Evolutionary conservation across 805 yeast species (phyloP), one percentile per base, ranked within the genome.

Genomic region (Monosporozyma servazzii): DNA sequence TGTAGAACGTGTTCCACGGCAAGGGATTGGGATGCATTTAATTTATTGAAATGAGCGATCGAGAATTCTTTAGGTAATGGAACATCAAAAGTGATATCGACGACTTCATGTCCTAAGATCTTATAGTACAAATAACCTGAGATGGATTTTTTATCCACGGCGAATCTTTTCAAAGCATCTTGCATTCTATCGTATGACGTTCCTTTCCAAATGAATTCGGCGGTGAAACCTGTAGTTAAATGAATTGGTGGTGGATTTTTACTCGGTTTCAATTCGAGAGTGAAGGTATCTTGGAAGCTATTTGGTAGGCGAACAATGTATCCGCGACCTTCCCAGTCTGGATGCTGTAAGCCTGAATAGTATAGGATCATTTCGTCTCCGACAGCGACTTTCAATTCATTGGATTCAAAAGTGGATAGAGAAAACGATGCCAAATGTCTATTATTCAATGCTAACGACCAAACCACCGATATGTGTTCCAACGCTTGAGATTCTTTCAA

Each of bases 181-280:
- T 87, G 95, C 93, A 88, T 87, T 61, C 97, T 77, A 41, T 79
- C 82, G 63, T 83, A 89, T 1, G 95, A 74, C 2, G 83, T 81
- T 15, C 91, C 93, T 58, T 86, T 86, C 96, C 96, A 90, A 49
- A 86, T 87, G 63, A 88, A 85, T 59, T 87, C 91, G 0, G 90
- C 89, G 1, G 90, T 80, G 65, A 87, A 90, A 21, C 83, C 87
- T 4, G 79, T 74, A 1, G 77, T 75, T 39, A 77, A 63, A 54
- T 82, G 74, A 2, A 82, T 77, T 48, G 88, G 86, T 2, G 73
- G 70, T 1, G 67, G 61, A 2, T 53, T 62, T 21, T 69, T 72
- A 13, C 66, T 61, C 2, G 78, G 71, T 44, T 65, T 69, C 54
- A 89, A 71, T 64, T 88, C 96, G 47, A 88, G 68, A 0, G 90